Conservation (phyloP, 805 yeast species). For the Metschnikowia peoriensis region DNA sequence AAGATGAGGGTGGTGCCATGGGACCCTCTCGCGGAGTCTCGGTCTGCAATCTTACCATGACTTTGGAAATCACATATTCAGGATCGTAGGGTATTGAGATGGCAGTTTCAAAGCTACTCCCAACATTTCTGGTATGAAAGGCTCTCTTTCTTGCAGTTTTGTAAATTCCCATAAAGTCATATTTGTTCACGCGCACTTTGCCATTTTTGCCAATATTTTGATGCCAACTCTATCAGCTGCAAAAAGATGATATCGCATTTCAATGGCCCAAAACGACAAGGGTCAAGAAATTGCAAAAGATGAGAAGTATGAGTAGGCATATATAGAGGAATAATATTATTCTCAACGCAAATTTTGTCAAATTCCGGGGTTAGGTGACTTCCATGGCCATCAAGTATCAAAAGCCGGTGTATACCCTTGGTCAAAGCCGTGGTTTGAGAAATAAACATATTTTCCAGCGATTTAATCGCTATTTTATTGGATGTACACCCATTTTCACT, state of each 20-base stretch:
- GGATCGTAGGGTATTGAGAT: neutral
- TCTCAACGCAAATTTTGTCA: neutral
- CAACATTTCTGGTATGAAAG: neutral
- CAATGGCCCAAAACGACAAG: neutral
- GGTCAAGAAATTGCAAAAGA: neutral
- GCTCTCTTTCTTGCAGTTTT: neutral
- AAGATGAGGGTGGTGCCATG: too few species aligned
- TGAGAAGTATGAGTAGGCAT: neutral
- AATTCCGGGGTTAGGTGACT: neutral
- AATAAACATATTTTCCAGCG: neutral
- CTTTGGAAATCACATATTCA: neutral
- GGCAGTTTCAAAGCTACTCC: neutral
- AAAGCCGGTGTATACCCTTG: neutral
- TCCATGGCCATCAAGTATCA: conserved; percentile 1
- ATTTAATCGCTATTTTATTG: neutral
- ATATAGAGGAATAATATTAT: neutral
- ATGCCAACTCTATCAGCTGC: neutral
- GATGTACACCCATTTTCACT: neutral
- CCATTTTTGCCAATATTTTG: neutral
- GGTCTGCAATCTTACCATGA: neutral
- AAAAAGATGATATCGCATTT: neutral
- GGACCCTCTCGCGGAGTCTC: neutral
- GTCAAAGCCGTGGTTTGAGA: neutral
- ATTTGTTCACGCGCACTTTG: neutral
- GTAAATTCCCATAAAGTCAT: neutral